These are phyloP conservation scores for Aegilops sharonensis DNA, from an alignment of 176 grass and related monocot genomes.

Conservation along the genomic window DNA sequence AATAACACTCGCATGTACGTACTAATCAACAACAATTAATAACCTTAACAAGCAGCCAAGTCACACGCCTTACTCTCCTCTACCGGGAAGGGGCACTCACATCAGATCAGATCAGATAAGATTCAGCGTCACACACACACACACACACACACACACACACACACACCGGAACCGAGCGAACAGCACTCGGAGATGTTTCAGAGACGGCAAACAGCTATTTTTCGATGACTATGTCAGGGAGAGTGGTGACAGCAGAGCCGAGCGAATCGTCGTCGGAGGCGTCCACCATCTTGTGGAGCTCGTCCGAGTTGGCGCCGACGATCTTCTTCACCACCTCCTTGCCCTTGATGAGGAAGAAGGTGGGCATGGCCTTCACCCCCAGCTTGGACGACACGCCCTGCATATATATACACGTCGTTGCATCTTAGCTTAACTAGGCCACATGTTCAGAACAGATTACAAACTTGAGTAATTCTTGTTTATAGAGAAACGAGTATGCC, in stretches of 20 bases:
- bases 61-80: neutral
- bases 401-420: neutral
- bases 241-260: neutral
- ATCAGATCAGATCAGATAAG: neutral
- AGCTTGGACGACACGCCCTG: conserved; percentile 78
- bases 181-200: neutral
- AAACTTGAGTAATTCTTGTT: neutral
- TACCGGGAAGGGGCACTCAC: no score
- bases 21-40: neutral
- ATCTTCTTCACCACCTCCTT: conserved; percentile 56
- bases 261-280: conserved; percentile 16
- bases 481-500: neutral
- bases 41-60: neutral
- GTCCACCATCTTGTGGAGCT: conserved; percentile 71
- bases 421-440: neutral
- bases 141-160: neutral
- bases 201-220: conserved; percentile 18
- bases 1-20: neutral
- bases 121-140: neutral
- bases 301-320: conserved; percentile 75
- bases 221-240: conserved; percentile 42
- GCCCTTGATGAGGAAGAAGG: conserved; percentile 76
- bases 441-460: neutral
- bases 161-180: neutral
- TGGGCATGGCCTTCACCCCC: conserved; percentile 95